Evolutionary conservation across 1,139 yeast genomes (phyloP), one percentile per base, ranked within the genome.

Genomic region (Entelexis sorbosivorans): DNA sequence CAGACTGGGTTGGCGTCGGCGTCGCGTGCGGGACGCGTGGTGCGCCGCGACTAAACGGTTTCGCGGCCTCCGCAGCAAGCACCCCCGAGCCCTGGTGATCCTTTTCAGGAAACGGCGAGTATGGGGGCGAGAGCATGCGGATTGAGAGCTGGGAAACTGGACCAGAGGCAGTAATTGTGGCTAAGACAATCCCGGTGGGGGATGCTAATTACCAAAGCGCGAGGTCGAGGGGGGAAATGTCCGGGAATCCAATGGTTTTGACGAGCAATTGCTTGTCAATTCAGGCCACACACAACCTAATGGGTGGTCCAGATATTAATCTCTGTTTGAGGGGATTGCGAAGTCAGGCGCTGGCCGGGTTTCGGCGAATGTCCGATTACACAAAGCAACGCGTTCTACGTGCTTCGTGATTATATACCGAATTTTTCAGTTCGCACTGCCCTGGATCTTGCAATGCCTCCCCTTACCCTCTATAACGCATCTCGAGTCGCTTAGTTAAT

Each of bases 61-160:
- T 19, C n/a, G 28, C 17, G 35, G 5, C 40, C 31, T 32, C 16
- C 29, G 38, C 35, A n/a, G 40, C 38, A 13, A 28, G 22, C 20
- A 11, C 38, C 32, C 44, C 38, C 43, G 9, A 22, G 26, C 14
- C 38, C 38, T n/a, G 10, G 22, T 35, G 38, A 19, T 38, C 45
- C 45, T 29, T 40, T 14, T 48, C 59, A 14, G 55, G 50, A 33
- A 46, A 52, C n/a, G 61, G 59, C 19, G 59, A 58, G 39, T 56
- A 52, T 11, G 60, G 60, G 19, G 60, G 60, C 13, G 60, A 58
- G n/a, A 58, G 58, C 60, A 58, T 58, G 24, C 59, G 53, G 35
- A 44, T 46, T 38, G 49, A 33, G 19, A 32, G 26, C n/a, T 28
- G 38, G 33, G 48, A n/a, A 22, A 26, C 38, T 7, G 39, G 13